These are phyloP conservation scores for Meyerozyma smithsonii DNA, from an alignment of 1,139 yeast species.

Conservation along the genomic window DNA sequence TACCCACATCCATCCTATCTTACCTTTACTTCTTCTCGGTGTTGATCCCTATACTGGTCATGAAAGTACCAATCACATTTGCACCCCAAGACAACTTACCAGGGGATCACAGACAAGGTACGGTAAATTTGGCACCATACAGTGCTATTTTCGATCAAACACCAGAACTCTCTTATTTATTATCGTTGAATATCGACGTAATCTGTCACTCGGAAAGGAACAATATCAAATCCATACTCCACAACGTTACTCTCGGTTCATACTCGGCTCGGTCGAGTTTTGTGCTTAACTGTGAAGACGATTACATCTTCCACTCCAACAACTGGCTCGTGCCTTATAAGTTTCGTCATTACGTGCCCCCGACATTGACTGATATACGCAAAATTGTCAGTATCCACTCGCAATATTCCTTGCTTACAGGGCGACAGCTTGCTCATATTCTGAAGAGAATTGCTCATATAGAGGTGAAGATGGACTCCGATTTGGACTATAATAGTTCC, in stretches of 20 bases:
- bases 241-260: not conserved
- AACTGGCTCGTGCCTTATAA: slow-evolving; percentile 34
- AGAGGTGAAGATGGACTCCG: slow-evolving; percentile 9
- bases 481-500: slow-evolving; percentile 9
- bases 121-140: not conserved
- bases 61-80: slow-evolving; percentile 11
- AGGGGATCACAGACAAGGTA: not conserved
- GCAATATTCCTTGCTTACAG: slow-evolving; percentile 8
- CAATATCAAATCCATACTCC: not conserved
- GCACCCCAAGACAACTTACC: not conserved
- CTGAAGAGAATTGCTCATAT: slow-evolving; percentile 10
- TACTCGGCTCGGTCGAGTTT: slow-evolving; percentile 7
- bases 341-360: slow-evolving; percentile 35
- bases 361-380: slow-evolving; percentile 23
- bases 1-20: slow-evolving; percentile 23
- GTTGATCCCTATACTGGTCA: slow-evolving; percentile 18
- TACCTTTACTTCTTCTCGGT: slow-evolving; percentile 22
- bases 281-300: slow-evolving; percentile 27
- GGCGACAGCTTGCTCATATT: slow-evolving; percentile 5
- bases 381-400: slow-evolving; percentile 11
- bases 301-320: slow-evolving; percentile 22
- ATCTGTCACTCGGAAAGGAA: not conserved
- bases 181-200: slow-evolving; percentile 4
- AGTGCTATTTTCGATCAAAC: not conserved
- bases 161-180: slow-evolving; percentile 8